phyloP scores from a whole-genome alignment of 306 rosid species.

The Casuarina equisetifolia region DNA sequence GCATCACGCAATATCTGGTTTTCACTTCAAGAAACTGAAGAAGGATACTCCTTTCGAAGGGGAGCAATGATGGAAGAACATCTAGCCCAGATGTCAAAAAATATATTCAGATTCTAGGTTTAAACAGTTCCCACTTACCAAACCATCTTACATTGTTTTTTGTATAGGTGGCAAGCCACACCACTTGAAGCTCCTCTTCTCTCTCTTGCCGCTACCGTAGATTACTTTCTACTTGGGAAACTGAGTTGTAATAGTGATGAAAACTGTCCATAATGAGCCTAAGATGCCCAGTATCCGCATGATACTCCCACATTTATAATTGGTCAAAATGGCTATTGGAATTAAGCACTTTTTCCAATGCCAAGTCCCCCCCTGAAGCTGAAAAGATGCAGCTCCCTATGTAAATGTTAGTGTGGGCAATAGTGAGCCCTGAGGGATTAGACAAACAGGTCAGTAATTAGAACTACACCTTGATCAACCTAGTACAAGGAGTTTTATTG shows the following conservation, averaged over 20 bases:
- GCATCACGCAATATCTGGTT: neutral
- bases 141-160: neutral
- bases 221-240: no score
- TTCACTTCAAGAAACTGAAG: neutral
- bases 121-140: neutral
- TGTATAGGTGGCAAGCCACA: no score
- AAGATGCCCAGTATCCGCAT: neutral
- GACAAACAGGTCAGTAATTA: constrained; percentile 9
- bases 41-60: neutral
- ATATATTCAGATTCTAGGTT: neutral
- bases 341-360: neutral
- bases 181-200: no score
- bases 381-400: neutral
- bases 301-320: neutral
- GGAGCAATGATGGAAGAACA: constrained; percentile 6
- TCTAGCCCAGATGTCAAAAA: constrained; percentile 1
- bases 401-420: neutral
- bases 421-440: neutral
- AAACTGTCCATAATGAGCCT: neutral
- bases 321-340: neutral
- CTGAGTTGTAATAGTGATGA: neutral
- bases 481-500: constrained; percentile 79
- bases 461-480: constrained; percentile 46
- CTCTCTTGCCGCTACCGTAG: no score
- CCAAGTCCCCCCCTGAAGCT: neutral